Base-by-base conservation (phyloP, 108 stramenopile genomes). In the Conticribra guillardii region DNA sequence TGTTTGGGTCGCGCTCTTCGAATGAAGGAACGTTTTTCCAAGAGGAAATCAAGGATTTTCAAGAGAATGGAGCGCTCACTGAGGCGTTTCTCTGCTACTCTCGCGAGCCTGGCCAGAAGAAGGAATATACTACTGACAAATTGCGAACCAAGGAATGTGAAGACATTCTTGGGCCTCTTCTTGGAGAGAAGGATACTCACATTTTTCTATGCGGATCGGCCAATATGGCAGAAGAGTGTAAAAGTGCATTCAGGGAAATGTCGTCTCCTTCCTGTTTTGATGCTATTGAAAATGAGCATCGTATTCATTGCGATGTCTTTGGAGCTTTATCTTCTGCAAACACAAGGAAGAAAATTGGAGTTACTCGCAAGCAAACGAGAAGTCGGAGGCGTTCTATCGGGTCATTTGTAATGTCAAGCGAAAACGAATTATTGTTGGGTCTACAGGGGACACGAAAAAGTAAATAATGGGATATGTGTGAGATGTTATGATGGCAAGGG, bases 301-400 rank as follows among this genome's bases (percentile, higher is more conserved):
- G 68, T 44, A 22, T 69, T 9, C 68, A 69, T 47, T 59, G 56
- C 21, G 68, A 69, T 56, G 55, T 69, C 30, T 69, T 69, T 47
- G 68, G 68, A 5, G 68, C 68, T 1, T 15, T 63, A 17, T 45
- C 44, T 23, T 33, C 62, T 2, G 17, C 22, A 44, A 63, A 61
- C n/a, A n/a, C n/a, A n/a, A n/a, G n/a, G n/a, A n/a, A n/a, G n/a
- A n/a, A n/a, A n/a, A n/a, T n/a, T n/a, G n/a, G n/a, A n/a, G n/a
- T n/a, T n/a, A n/a, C n/a, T n/a, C n/a, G n/a, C n/a, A n/a, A n/a
- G n/a, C n/a, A n/a, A n/a, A n/a, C n/a, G n/a, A n/a, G n/a, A n/a
- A n/a, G n/a, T n/a, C n/a, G n/a, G n/a, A n/a, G n/a, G n/a, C n/a
- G n/a, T n/a, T n/a, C n/a, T n/a, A n/a, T n/a, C n/a, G n/a, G n/a